Evolutionary conservation across 345 rosid genomes (phyloP).

Genomic region (Trapa bicornis): DNA sequence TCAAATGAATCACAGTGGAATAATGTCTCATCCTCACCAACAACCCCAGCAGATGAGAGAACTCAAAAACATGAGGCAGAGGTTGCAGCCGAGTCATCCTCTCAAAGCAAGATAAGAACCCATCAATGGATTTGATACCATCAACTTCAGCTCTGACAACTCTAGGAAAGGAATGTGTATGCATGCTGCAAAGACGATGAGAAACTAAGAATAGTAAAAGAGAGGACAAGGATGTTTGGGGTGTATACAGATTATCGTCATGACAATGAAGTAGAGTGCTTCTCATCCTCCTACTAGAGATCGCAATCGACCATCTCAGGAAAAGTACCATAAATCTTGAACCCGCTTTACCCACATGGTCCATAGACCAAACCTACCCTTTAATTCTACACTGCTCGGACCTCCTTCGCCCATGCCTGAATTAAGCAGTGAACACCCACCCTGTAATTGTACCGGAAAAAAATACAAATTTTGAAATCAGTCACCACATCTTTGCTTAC

Average conservation of each 20-base stretch:
- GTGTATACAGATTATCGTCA: neutral
- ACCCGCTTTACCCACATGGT: no score
- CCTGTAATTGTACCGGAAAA: no score
- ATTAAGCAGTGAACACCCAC: no score
- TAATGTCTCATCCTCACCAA: constrained; percentile 4
- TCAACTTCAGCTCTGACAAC: neutral
- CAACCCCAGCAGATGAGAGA: constrained; percentile 1
- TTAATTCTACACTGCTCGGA: no score
- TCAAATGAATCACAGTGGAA: neutral
- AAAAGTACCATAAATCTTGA: no score
- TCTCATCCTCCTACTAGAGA: no score
- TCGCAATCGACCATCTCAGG: no score
- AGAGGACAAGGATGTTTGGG: neutral
- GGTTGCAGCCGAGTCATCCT: constrained; percentile 5
- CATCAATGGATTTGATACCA: neutral
- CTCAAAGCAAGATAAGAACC: constrained; percentile 8
- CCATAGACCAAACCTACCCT: no score
- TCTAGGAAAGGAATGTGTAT: neutral
- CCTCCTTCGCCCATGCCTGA: no score
- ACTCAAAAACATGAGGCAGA: constrained; percentile 8
- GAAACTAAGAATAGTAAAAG: neutral
- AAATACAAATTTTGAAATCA: no score
- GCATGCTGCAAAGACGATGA: neutral
- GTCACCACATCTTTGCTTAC: no score
- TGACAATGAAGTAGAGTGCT: neutral